Evolutionary conservation across 371 early-diverging fungal genomes (phyloP), one percentile per base, ranked within the genome.

Genomic region (Syncephalastrum racemosum): DNA sequence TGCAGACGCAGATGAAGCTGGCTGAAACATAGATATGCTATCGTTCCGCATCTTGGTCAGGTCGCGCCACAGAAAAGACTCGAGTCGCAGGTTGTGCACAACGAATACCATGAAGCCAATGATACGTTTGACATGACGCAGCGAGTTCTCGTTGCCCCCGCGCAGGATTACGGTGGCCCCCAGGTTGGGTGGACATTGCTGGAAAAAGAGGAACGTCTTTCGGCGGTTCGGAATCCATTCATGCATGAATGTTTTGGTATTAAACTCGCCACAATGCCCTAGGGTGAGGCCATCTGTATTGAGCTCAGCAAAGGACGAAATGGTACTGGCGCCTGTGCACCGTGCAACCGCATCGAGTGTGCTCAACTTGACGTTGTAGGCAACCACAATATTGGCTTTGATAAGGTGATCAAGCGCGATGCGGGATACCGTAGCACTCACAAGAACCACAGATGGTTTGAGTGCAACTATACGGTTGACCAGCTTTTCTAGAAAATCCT

Each of bases 151-250:
- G 6, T 75, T 68, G 4, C 83, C 92, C 19, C 97, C 95, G n/a
- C 94, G 85, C 47, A 97, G 68, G 0, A 94, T 83, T n/a, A 96
- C 70, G 0, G 94, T 91, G 54, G 94, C 90, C 7, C 95, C 95
- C 1, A 89, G 74, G 27, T 88, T 84, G 22, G 80, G 79, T 4
- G 84, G 80, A 66, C 95, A 93, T 0, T 90, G 91, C 25, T 91
- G 88, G 59, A 98, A 87, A 60, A 87, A 87, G 53, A 98, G 68
- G 65, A 90, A 93, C 20, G 94, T 88, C 58, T 93, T 94, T 24
- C 90, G 77, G 23, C 80, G 77, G 50, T 89, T 87, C 0, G 91
- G 90, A 36, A 93, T 82, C 45, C 77, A 75, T 25, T 81, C 79
- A 54, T 95, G 86, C 39, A 90, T 82, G 53, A 85, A 91, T 0